Evolutionary conservation across 2,329 filamentous ascomycete genomes (phyloP), one percentile per base, ranked within the genome.

Genomic region (Seiridium unicorne): DNA sequence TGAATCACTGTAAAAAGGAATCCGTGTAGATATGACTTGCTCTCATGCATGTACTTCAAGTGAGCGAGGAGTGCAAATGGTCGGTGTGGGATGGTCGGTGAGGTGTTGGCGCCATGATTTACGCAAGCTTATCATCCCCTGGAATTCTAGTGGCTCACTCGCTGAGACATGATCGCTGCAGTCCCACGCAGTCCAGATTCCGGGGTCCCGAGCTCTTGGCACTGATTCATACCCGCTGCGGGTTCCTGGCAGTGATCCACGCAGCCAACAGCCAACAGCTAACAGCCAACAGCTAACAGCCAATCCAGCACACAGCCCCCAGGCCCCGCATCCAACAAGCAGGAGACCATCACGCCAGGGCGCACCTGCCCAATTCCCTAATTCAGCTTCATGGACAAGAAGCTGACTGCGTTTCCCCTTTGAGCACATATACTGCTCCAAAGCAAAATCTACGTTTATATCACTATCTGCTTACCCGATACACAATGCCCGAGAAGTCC

Each of bases 401-500:
- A 26, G 18, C 18, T 26, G 18, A 26, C 18, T 26, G 18, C 18
- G 18, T 26, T 26, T 26, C 18, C 18, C 18, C 18, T 26, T 26
- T 26, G 18, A 26, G 18, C 18, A 26, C 18, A 26, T 26, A 26
- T 26, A 26, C 18, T 26, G 18, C 18, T 26, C 18, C 18, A 26
- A 26, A 26, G 18, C 47, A 49, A 32, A 6, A 31, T 31, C 47
- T 13, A 49, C 18, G 18, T 26, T 26, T 26, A 26, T 26, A 42
- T 42, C 13, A 13, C 38, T 13, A 42, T 42, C 13, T 42, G 13
- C 38, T 8, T 11, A n/a, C 18, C n/a, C 26, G n/a, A n/a, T 31
- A 10, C 32, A 40, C 35, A 5, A 58, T 58, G 55, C 55, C 55
- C n/a, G 67, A 65, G 26, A 70, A 68, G 55, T 69, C 59, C 31